Evolutionary conservation across 2,329 filamentous ascomycete species (phyloP).

Genomic region (Truncatella angustata): DNA sequence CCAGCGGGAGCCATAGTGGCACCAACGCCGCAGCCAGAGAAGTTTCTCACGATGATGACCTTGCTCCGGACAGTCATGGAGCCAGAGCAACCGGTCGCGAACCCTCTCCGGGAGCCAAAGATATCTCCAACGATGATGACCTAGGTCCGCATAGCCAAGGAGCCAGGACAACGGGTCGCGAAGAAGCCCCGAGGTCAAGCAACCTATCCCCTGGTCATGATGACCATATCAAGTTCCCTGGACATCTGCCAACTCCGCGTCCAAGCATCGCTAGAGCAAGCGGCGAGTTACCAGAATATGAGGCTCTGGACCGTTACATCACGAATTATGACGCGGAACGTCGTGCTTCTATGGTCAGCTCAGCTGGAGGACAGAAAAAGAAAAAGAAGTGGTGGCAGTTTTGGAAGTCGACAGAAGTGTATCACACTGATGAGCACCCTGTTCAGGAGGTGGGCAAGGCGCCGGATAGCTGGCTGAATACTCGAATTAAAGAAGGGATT

Average conservation of each 20-base stretch:
- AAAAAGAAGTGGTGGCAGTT: conserved; percentile 60
- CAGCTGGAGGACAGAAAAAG: conserved; percentile 6
- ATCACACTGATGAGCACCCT: background rate
- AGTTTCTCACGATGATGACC: no score
- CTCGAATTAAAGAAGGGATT: conserved; percentile 63
- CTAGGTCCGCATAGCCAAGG: no score
- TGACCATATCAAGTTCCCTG: conserved; percentile 5
- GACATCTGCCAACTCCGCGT: conserved; percentile 3
- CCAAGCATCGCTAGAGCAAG: background rate
- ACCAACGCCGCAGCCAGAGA: no score
- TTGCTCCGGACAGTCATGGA: no score
- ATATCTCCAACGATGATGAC: no score
- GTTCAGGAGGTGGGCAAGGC: conserved; percentile 36
- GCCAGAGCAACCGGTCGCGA: no score
- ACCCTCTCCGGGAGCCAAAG: no score
- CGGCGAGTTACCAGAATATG: conserved; percentile 28
- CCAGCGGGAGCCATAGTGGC: conserved; percentile 2
- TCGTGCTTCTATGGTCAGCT: conserved; percentile 20
- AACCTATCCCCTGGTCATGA: background rate
- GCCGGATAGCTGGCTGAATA: conserved; percentile 64
- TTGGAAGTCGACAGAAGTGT: conserved; percentile 38
- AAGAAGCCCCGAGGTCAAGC: background rate
- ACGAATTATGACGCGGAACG: conserved; percentile 28
- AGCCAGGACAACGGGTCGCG: background rate
- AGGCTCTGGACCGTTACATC: conserved; percentile 31